Base-by-base conservation (phyloP, 2,329 filamentous ascomycete species). In the Neofusicoccum sp. region DNA sequence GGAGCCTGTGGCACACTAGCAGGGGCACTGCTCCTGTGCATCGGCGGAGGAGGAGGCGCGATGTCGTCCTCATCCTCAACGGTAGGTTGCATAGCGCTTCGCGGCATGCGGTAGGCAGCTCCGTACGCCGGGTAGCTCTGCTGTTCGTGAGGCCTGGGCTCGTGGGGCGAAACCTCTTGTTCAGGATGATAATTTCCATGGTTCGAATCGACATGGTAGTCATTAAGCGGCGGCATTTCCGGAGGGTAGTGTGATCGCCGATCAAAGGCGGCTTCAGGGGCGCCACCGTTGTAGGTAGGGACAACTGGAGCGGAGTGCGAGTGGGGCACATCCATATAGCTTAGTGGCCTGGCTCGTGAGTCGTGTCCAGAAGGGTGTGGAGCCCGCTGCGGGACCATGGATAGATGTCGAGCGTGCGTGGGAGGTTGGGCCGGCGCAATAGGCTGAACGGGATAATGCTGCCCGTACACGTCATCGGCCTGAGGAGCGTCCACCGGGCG, bases 1-100 rank as follows among this genome's bases (percentile, higher is more conserved):
- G 69, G 67, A 28, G 20, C 54, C 20, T 60, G 51, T 12, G 53
- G 54, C 36, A 61, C 40, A 11, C 43, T 68, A 64, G 54, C 26
- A 20, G 69, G 68, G 11, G 73, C 70, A 57, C 71, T 69, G 49
- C 69, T 73, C 45, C 73, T 67, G 59, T 76, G 75, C 47, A 72
- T 69, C 8, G 74, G 74, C 3, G 74, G 74, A 16, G 75, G 75
- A 11, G 75, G 74, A 36, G 64, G 64, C 34, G 74, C 69, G 41
- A 82, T 81, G 51, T 86, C 84, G 3, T 86, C 85, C 5, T 81
- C 84, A 64, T 89, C 86, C 68, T 89, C 86, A 5, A 86, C 85
- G 6, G 82, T 87, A 2, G 82, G 84, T 66, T 86, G 85, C 82
- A 85, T 81, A 0, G 81, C 79, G 61, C 67, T 72, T 20, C 67